Base-by-base conservation (phyloP, 176 grass and related monocot genomes). In the Pontederia crassipes region DNA sequence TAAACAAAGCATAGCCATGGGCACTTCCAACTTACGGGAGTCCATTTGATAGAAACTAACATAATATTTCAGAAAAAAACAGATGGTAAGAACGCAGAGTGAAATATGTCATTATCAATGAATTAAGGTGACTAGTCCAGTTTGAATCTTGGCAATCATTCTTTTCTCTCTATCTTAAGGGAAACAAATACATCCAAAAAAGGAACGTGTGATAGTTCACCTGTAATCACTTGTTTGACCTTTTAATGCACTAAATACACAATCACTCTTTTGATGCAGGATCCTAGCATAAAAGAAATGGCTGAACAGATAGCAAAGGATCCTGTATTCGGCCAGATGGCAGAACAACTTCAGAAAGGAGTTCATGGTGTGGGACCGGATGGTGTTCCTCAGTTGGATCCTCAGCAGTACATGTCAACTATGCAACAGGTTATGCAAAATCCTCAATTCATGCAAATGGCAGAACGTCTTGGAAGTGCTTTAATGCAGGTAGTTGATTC, bases 221-320 rank as follows among this genome's bases (percentile, higher is more conserved):
- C 68, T 47, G 24, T 61, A 17, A 59, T 50, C 24, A 61, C 68
- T 9, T 29, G 60, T 16, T 10, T 67, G 15, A 58, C 12, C 67
- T 57, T 27, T n/a, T 57, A 50, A 8, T 56, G 40, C 24, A 28
- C 45, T 58, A 40, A 2, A 46, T n/a, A 52, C 56, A 55, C 69
- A 76, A 15, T 80, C 28, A 28, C 32, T 40, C 32, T 40, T 40
- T 80, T 53, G 16, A 54, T 66, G 18, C 62, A 95, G 86, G 91
- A 95, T 74, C 91, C 91, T 74, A 84, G 83, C 40, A 90, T 95
- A 75, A 90, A 84, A 78, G 86, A 95, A 75, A 95, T 87, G 91
- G 86, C 83, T 2, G 91, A 90, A 45, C 86, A 95, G 77, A 95
- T 95, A 63, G 83, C 91, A 49, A 78, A 12, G 72, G 86, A 87